Conservation (phyloP, 345 rosid genomes). For the Geranium rotundifolium region DNA sequence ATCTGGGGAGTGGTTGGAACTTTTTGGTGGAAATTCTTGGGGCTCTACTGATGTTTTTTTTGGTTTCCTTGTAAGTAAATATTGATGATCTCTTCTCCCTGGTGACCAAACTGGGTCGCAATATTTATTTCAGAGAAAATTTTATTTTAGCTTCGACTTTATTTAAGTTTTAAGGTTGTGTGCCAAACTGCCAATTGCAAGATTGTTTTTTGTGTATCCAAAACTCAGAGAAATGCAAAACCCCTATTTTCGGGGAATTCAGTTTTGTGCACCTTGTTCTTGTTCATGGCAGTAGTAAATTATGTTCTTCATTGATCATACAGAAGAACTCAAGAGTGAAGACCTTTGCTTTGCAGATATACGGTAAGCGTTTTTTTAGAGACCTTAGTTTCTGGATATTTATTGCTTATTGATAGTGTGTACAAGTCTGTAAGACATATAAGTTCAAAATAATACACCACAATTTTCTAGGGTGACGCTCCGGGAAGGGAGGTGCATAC, state of each 20-base stretch:
- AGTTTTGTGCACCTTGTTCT: background rate
- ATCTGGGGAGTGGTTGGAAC: slow-evolving; percentile 83
- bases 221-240: background rate
- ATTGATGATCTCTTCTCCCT: background rate
- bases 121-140: background rate
- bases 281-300: no score
- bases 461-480: no score
- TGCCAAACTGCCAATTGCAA: background rate
- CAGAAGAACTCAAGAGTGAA: no score
- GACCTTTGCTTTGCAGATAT: no score
- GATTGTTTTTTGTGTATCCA: background rate
- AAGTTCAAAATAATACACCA: no score
- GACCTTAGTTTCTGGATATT: no score
- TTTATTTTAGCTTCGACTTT: no score
- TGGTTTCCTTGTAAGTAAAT: slow-evolving; percentile 13
- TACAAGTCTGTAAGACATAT: no score
- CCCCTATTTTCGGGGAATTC: background rate
- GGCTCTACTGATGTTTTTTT: slow-evolving; percentile 48
- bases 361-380: no score
- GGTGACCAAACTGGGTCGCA: background rate
- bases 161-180: background rate
- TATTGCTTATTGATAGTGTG: no score
- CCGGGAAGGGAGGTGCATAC: no score
- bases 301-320: no score
- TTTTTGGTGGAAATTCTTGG: slow-evolving; percentile 97